Evolutionary conservation across 129 eudicot species (phyloP).

Genomic region (Lactuca saligna): DNA sequence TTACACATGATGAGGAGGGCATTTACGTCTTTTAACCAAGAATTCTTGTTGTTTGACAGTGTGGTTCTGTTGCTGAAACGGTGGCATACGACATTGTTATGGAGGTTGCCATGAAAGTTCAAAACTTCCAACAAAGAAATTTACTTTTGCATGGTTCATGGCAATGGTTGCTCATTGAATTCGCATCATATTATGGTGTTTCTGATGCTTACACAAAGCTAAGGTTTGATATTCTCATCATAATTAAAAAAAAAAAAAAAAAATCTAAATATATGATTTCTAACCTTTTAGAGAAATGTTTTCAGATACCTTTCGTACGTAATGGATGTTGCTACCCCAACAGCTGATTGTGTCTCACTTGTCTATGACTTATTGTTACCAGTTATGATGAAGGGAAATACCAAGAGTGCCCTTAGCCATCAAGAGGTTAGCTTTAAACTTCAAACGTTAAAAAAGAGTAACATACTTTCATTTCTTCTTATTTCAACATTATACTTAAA

Average conservation of each 20-base stretch:
- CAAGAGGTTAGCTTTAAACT: slow-evolving; percentile 60
- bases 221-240: slow-evolving; percentile 39
- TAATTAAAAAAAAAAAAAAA: background rate
- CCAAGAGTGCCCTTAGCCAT: slow-evolving; percentile 66
- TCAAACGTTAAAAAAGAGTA: background rate
- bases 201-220: slow-evolving; percentile 74
- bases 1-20: background rate
- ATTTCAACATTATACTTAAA: too few species aligned
- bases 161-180: slow-evolving; percentile 74
- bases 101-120: slow-evolving; percentile 76
- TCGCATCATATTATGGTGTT: slow-evolving; percentile 78
- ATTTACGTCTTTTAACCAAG: background rate
- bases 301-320: slow-evolving; percentile 75
- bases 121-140: slow-evolving; percentile 65
- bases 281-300: slow-evolving; percentile 6
- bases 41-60: slow-evolving; percentile 40
- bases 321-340: slow-evolving; percentile 94
- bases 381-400: slow-evolving; percentile 59
- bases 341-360: slow-evolving; percentile 72
- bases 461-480: background rate
- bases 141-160: slow-evolving; percentile 56
- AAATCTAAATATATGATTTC: background rate
- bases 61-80: slow-evolving; percentile 90
- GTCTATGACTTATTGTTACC: slow-evolving; percentile 66
- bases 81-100: slow-evolving; percentile 76